Evolutionary conservation across 352 stramenopile genomes (phyloP), one percentile per base, ranked within the genome.

Genomic region (Pythium aquatile): DNA sequence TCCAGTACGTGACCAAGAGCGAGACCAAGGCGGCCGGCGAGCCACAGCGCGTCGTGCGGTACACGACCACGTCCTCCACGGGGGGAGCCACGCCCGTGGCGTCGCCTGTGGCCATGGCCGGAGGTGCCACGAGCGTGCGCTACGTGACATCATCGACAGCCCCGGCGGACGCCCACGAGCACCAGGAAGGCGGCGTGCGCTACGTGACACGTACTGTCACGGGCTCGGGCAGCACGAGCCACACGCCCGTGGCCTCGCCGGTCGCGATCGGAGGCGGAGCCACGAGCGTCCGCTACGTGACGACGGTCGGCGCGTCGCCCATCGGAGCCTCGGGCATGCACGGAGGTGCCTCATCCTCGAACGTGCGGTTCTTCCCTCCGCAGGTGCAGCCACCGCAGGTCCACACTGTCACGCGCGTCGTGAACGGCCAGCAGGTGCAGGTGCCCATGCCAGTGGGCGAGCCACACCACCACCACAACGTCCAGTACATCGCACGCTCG

Each of bases 391-490:
- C 29, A 3, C 33, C 58, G 24, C 53, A 58, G 24, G 58, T 64
- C 13, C 58, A 64, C 58, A 58, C 55, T 24, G 58, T 64, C 30
- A 64, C 58, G 24, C 58, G 58, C 42, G 35, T 64, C 20, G 37
- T 64, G 20, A 64, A 64, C 35, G 58, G 58, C 47, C 58, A 64
- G 58, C 56, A 51, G 17, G 58, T 64, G 24, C 58, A 64, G 16
- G 58, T 64, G 48, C 58, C 58, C 11, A 40, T 64, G 33, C 58
- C 58, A 1, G 58, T 42, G 10, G 58, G 58, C 35, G 58, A 24
- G 11, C 58, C 58, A 5, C 33, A 39, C 4, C 48, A 64, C 47
- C 58, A 64, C 47, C 58, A 64, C 20, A 51, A 51, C 35, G 58
- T 64, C 8, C 58, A 64, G 10, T 64, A 64, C 48, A 51, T 64